Evolutionary conservation across 345 rosid species (phyloP), one percentile per base, ranked within the genome.

Genomic region (Brassica rapa): DNA sequence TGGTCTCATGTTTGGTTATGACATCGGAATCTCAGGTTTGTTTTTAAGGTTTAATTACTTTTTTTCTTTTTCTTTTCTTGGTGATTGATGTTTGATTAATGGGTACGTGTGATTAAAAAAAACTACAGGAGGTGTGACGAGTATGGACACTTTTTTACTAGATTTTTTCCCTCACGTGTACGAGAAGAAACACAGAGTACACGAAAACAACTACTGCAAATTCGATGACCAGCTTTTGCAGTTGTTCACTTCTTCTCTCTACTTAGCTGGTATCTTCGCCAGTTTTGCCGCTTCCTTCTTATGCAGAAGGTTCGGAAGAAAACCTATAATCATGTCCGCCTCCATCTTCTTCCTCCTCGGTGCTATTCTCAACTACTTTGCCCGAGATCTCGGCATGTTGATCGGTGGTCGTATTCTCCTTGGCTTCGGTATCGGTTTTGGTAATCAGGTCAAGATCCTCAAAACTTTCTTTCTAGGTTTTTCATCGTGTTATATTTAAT

Each of bases 241-340:
- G 79, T 85, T 93, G 24, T 90, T 89, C 78, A 89, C 96, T 4
- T 90, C 98, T 35, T 93, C 94, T 4, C 92, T 93, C 2, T 93
- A 93, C 75, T 85, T 92, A 1, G 94, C 93, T 6, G 91, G 89
- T 24, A 85, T 88, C 9, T 73, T 89, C 2, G 83, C 93, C 35
- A 84, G 88, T 65, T 74, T 85, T 5, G 1, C 11, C 16, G 91
- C 94, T 33, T 89, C 91, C 8, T 4, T 78, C 11, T 2, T 85
- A 0, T 80, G 86, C 66, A 87, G 78, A 65, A 80, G 11, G 30
- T 72, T 4, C 2, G 98, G 94, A 62, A 81, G 94, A 49, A 88
- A 73, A 70, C 93, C 82, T 0, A 76, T 83, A 0, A 89, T 93
- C 60, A 85, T 82, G 19, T 14, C 59, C 5, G 96, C 98, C 23